Evolutionary conservation across 1,284 basidiomycete species (phyloP).

Genomic region (Sanghuangporus sanghuang): DNA sequence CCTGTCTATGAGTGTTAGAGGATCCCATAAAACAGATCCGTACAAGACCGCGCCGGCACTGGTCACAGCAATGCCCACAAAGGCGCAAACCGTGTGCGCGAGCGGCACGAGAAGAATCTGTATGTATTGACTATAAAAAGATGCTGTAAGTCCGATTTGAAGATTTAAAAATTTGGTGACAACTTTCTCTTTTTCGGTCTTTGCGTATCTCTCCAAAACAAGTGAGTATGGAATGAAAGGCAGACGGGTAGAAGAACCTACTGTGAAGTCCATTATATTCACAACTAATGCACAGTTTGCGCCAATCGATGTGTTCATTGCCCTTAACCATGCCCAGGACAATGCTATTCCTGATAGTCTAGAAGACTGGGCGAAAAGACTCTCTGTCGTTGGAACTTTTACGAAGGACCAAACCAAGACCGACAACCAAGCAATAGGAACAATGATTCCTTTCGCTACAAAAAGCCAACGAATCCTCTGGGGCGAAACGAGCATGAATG

Average conservation of each 20-base stretch:
- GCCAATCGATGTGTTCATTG: slow-evolving; percentile 65
- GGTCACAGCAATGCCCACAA: slow-evolving; percentile 63
- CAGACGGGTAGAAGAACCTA: slow-evolving; percentile 26
- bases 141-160: not conserved
- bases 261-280: slow-evolving; percentile 73
- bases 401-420: slow-evolving; percentile 74
- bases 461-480: slow-evolving; percentile 72
- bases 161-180: not conserved
- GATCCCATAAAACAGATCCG: slow-evolving; percentile 48
- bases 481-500: slow-evolving; percentile 72
- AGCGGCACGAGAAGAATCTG: slow-evolving; percentile 67
- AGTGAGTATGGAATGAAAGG: not conserved
- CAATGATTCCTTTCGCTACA: slow-evolving; percentile 58
- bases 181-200: slow-evolving; percentile 50
- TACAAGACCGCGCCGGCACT: slow-evolving; percentile 61
- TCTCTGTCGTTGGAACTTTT: slow-evolving; percentile 49
- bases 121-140: slow-evolving; percentile 48
- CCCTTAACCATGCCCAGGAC: slow-evolving; percentile 70
- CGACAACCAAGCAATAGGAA: slow-evolving; percentile 62
- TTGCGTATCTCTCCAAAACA: slow-evolving; percentile 48
- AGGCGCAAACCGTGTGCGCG: slow-evolving; percentile 56
- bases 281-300: slow-evolving; percentile 61
- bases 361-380: slow-evolving; percentile 43
- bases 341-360: slow-evolving; percentile 42
- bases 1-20: slow-evolving; percentile 48